Percentiles rank a stretch among this genome's conserved stretches.
Conservation (phyloP, 345 rosid species). For the Viola odorata region DNA sequence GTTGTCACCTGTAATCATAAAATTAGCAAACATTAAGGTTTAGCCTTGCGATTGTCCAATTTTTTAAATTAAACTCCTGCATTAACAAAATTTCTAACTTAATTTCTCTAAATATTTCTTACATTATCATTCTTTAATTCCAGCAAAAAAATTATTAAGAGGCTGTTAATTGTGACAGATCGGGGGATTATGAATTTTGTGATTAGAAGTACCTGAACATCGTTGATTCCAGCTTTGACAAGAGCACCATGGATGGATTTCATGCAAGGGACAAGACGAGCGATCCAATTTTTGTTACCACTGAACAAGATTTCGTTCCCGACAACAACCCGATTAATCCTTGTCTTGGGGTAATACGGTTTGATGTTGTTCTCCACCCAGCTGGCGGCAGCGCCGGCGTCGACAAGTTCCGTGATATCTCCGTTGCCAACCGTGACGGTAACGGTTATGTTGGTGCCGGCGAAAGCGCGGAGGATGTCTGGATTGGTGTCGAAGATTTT, state of each 20-base stretch:
- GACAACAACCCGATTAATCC: constrained; percentile 49
- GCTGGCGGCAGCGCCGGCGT: constrained; percentile 29
- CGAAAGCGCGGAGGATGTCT: constrained; percentile 64
- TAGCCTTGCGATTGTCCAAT: neutral
- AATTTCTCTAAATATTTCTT: no score
- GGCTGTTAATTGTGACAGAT: neutral
- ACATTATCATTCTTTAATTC: no score
- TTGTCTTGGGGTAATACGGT: constrained; percentile 67
- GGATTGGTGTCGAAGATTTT: constrained; percentile 68
- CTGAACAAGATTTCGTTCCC: constrained; percentile 66
- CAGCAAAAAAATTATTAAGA: neutral
- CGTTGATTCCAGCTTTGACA: constrained; percentile 43
- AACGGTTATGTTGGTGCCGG: constrained; percentile 48
- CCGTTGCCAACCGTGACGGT: constrained; percentile 55
- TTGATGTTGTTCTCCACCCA: constrained; percentile 55
- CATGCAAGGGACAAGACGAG: constrained; percentile 68
- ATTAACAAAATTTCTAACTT: no score
- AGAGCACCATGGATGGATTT: constrained; percentile 50
- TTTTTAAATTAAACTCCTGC: no score
- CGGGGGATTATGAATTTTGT: neutral
- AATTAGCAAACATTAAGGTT: neutral
- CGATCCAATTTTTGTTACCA: constrained; percentile 32
- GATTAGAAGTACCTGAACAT: constrained; percentile 76
- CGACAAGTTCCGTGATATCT: constrained; percentile 48
- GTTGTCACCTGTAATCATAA: constrained; percentile 51